A percentile compares a stretch with the other conserved stretches of the same genome.
These are phyloP conservation scores for Adansonia grandidieri DNA, from an alignment of 441 rosid species.

Conservation along the genomic window DNA sequence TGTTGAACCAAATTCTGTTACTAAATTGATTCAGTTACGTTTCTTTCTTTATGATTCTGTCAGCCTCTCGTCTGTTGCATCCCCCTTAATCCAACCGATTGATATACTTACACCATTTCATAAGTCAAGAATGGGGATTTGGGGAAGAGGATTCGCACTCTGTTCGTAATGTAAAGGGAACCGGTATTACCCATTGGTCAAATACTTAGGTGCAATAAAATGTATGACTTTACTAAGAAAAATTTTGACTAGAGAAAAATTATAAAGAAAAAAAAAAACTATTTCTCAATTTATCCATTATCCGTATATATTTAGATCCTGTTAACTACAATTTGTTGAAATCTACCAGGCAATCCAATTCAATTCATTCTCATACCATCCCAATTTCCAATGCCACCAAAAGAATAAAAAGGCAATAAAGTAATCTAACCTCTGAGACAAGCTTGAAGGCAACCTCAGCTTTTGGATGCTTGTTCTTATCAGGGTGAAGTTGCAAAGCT, in stretches of 20 bases:
- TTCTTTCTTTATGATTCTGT: slow-evolving; percentile 28
- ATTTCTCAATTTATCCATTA: neutral
- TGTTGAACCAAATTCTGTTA: slow-evolving; percentile 25
- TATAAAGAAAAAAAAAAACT: neutral
- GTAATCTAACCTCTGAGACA: slow-evolving; percentile 68
- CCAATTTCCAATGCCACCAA: neutral
- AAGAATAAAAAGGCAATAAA: neutral
- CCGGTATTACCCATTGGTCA: too few relatives aligned
- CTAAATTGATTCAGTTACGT: slow-evolving; percentile 28
- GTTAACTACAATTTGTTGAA: neutral
- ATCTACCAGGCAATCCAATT: neutral
- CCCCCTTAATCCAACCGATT: neutral
- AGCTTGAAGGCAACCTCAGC: slow-evolving; percentile 94
- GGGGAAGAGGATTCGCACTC: too few relatives aligned
- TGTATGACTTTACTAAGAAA: too few relatives aligned
- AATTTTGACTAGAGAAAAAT: neutral
- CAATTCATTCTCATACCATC: neutral
- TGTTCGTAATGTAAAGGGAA: too few relatives aligned
- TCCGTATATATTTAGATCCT: neutral
- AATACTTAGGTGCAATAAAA: too few relatives aligned
- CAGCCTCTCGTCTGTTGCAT: slow-evolving; percentile 18
- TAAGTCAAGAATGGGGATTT: too few relatives aligned
- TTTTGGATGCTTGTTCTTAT: slow-evolving; percentile 83
- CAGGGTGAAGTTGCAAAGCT: slow-evolving; percentile 96
- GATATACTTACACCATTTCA: neutral